Conservation (phyloP, 768 basidiomycete genomes). For the Pulveroboletus ravenelii region DNA sequence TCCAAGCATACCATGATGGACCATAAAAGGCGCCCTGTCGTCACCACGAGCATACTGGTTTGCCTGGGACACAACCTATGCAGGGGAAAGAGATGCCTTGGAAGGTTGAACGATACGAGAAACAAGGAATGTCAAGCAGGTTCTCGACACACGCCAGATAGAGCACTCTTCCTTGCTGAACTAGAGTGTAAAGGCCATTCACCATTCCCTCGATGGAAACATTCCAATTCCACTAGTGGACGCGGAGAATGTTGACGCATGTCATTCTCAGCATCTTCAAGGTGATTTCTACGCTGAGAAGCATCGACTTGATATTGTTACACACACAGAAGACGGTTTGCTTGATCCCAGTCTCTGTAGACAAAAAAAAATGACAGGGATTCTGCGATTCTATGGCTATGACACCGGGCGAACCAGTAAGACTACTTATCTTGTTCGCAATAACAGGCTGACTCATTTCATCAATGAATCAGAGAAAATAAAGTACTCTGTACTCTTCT, state of each 20-base stretch:
- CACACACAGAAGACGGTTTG: constrained; percentile 41
- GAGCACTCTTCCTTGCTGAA: constrained; percentile 36
- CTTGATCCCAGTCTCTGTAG: constrained; percentile 4
- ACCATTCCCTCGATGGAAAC: constrained; percentile 44
- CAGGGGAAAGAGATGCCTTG: constrained; percentile 40
- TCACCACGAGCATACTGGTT: constrained; percentile 49
- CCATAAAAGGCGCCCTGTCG: constrained; percentile 45
- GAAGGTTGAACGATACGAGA: not conserved
- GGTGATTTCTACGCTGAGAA: constrained; percentile 30
- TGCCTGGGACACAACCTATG: constrained; percentile 45
- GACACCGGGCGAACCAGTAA: not conserved
- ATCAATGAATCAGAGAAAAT: too few species aligned
- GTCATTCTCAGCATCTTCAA: too few species aligned
- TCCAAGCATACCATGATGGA: constrained; percentile 39
- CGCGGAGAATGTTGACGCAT: constrained; percentile 31
- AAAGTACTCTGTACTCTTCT: not conserved
- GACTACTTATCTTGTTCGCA: constrained; percentile 21
- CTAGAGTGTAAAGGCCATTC: constrained; percentile 35
- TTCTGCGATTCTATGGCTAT: constrained; percentile 7
- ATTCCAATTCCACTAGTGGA: constrained; percentile 48
- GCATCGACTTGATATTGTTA: constrained; percentile 44
- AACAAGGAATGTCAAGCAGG: not conserved
- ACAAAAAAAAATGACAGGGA: constrained; percentile 22
- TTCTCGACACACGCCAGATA: constrained; percentile 31
- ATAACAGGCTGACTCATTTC: too few species aligned